These are phyloP conservation scores for Leptodermis oblonga DNA, from an alignment of 257 asterid genomes.

Conservation along the genomic window DNA sequence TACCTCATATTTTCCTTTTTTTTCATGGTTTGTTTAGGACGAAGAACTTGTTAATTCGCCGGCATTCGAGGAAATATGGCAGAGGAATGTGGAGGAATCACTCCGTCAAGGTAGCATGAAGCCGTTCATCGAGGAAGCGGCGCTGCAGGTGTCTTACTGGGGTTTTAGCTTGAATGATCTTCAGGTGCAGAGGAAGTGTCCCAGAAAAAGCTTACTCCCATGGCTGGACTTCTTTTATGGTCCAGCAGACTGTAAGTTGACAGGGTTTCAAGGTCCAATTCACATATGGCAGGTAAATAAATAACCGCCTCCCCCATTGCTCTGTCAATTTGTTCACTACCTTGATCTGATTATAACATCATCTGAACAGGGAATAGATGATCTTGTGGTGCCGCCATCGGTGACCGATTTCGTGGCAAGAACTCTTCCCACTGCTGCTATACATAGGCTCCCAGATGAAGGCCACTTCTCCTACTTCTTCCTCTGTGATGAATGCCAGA, in stretches of 20 bases:
- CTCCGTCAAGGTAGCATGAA: slow-evolving; percentile 54
- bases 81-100: slow-evolving; percentile 84
- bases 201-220: slow-evolving; percentile 47
- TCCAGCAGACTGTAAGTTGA: slow-evolving; percentile 54
- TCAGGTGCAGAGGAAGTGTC: slow-evolving; percentile 58
- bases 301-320: background rate
- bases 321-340: background rate
- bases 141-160: slow-evolving; percentile 81
- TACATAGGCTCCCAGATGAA: slow-evolving; percentile 72
- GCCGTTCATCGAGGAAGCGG: slow-evolving; percentile 81
- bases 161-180: slow-evolving; percentile 73
- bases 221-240: slow-evolving; percentile 68
- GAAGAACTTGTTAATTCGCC: slow-evolving; percentile 37
- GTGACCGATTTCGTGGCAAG: slow-evolving; percentile 61
- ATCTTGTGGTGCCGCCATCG: slow-evolving; percentile 63
- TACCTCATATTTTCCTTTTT: background rate
- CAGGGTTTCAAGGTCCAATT: slow-evolving; percentile 86
- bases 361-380: slow-evolving; percentile 68
- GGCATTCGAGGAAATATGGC: slow-evolving; percentile 67
- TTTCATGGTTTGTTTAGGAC: slow-evolving; percentile 39
- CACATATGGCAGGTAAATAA: slow-evolving; percentile 93
- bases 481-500: slow-evolving; percentile 68
- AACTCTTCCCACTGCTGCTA: slow-evolving; percentile 49
- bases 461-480: slow-evolving; percentile 83
- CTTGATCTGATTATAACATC: too few species aligned